Evolutionary conservation across 768 basidiomycete species (phyloP), one percentile per base, ranked within the genome.

Genomic region (Trametes villosa): DNA sequence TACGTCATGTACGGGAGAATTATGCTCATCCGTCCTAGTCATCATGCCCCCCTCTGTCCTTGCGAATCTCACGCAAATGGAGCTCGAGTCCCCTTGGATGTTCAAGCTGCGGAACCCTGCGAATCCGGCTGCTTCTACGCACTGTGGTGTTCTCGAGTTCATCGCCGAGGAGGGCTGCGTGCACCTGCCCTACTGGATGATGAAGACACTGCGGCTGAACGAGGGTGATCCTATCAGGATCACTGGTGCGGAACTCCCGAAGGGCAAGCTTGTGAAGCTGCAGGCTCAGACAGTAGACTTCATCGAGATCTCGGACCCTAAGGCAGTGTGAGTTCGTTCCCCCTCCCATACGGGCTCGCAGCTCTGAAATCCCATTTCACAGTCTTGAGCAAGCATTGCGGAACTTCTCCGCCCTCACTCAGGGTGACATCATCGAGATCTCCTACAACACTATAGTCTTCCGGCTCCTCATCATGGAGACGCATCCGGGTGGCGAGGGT

Each of bases 161-260:
- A 98, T 98, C 65, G 96, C 97, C 2, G 90, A 97, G 57, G 96
- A 98, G 74, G 97, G 97, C 13, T 82, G 91, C 15, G 96, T 96
- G 3, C 91, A 98, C 78, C 80, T 99, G 17, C 97, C 97, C 0
- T 91, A 94, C 67, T 99, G 97, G 97, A 96, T 99, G 92, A 99
- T 99, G 96, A 95, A 91, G 78, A 95, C 94, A 5, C 79, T 99
- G 20, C 86, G 93, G 27, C 77, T 99, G 27, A 88, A 88, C 56
- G 97, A 99, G 75, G 97, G 97, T 13, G 97, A 98, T 77, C 87
- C 94, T 12, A 92, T 99, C 61, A 88, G 95, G 44, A 88, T 98
- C 53, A 95, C 90, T 6, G 95, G 96, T 9, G 82, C 90, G 2
- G 87, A 90, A 61, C 81, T 98, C 17, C 86, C 86, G 0, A 98